Percentiles rank a stretch among this genome's conserved stretches.
Conservation (phyloP, 306 rosid species). For the Purshia tridentata region DNA sequence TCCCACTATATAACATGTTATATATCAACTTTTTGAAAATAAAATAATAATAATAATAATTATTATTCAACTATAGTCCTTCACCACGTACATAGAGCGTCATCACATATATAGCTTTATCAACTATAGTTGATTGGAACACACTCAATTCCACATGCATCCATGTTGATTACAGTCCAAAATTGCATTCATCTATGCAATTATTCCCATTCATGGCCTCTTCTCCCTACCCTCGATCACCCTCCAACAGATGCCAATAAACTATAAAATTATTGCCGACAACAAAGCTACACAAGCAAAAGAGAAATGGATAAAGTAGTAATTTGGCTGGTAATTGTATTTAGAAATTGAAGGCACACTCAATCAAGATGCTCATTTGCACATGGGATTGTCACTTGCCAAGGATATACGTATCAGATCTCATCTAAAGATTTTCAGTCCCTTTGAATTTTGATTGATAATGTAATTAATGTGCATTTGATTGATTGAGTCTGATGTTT, state of each 20-base stretch:
- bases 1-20: no score
- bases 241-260: conserved; percentile 10
- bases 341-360: conserved; percentile 19
- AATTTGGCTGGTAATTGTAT: conserved; percentile 6
- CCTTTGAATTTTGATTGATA: neutral
- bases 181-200: conserved; percentile 22
- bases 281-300: conserved; percentile 23
- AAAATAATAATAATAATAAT: no score
- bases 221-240: conserved; percentile 10
- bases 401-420: conserved; percentile 30
- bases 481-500: conserved; percentile 22
- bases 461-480: conserved; percentile 26
- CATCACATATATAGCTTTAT: conserved; percentile 3
- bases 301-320: neutral
- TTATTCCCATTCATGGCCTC: conserved; percentile 31
- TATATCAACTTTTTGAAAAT: no score
- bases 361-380: conserved; percentile 29
- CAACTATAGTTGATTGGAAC: conserved; percentile 8
- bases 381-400: conserved; percentile 41
- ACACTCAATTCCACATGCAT: conserved; percentile 45
- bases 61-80: no score
- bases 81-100: neutral
- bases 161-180: conserved; percentile 36
- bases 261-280: conserved; percentile 43
- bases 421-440: neutral